Base-by-base conservation (phyloP, 2,329 filamentous ascomycete genomes). In the Ophiocordyceps unilateralis region DNA sequence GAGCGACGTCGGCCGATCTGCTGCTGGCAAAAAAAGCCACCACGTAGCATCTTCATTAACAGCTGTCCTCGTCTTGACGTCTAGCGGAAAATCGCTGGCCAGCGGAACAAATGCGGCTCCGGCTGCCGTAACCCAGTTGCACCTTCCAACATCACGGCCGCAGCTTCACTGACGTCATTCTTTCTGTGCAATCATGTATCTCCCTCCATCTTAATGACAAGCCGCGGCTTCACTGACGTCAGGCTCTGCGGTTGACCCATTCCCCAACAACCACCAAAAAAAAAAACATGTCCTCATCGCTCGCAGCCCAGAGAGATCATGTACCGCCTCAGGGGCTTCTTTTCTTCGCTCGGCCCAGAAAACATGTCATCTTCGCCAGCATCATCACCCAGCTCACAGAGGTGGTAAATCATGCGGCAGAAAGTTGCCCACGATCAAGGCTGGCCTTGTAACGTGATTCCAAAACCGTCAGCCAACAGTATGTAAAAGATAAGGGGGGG, bases 351-450 rank as follows among this genome's bases (percentile, higher is more conserved):
- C 23, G 23, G 23, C 23, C 23, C 23, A 26, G 11, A 26, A 26
- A 26, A 26, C 23, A 19, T 36, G 8, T 36, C 32, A 15, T 26
- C 23, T 26, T 26, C 23, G 5, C 11, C 23, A 26, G 23, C 11
- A 5, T 26, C n/a, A n/a, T n/a, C n/a, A n/a, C n/a, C n/a, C 23
- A 5, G 23, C 32, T 42, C 39, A 48, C 12, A 39, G 46, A 40
- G 48, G 47, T 22, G 57, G 54, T 17, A 79, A 76, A 54, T 87
- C 78, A 57, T 93, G 87, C 3, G 91, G 91, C 48, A 98, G 63
- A 60, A 98, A 98, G 58, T 98, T 98, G 41, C 91, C 91, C 41
- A 98, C 82, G 55, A 98, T 98, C 49, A 98, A 68, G 42, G 85
- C 87, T 42, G 91, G 91, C 56, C 91, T 94, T 51, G 20, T 12